These are phyloP conservation scores for Hebeloma cylindrosporum DNA, from an alignment of 768 basidiomycete genomes.

Conservation along the genomic window DNA sequence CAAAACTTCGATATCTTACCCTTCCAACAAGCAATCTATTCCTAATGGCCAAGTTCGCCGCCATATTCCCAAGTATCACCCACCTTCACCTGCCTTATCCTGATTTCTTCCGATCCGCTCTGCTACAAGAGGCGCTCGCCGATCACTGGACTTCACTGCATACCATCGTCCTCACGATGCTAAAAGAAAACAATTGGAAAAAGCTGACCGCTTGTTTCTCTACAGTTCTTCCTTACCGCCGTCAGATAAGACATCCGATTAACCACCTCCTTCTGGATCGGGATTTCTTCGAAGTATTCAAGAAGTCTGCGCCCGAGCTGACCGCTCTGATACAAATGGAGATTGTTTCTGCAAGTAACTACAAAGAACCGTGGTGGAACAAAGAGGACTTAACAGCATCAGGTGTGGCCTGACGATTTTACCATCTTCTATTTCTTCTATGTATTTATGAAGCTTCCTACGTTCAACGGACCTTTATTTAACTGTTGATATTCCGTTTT, in stretches of 20 bases:
- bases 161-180: conserved; percentile 30
- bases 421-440: neutral
- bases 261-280: conserved; percentile 27
- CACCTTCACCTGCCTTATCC: conserved; percentile 32
- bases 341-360: conserved; percentile 22
- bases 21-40: conserved; percentile 24
- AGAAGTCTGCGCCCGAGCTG: conserved; percentile 1
- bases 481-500: neutral
- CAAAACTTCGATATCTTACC: conserved; percentile 35
- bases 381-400: conserved; percentile 3
- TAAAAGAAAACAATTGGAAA: conserved; percentile 21
- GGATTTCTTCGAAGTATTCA: conserved; percentile 22
- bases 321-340: conserved; percentile 15
- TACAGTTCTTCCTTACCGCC: conserved; percentile 19
- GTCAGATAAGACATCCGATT: conserved; percentile 18
- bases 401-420: neutral
- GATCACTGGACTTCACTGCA: conserved; percentile 18
- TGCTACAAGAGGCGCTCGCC: conserved; percentile 20
- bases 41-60: conserved; percentile 19
- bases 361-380: conserved; percentile 34
- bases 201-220: conserved; percentile 20
- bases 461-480: neutral
- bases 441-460: neutral
- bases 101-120: conserved; percentile 18
- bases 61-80: conserved; percentile 30